A percentile compares a stretch with the other conserved stretches of the same genome.
Evolutionary conservation across 768 basidiomycete genomes (phyloP).

Genomic region (Amanita pseudoporphyria): DNA sequence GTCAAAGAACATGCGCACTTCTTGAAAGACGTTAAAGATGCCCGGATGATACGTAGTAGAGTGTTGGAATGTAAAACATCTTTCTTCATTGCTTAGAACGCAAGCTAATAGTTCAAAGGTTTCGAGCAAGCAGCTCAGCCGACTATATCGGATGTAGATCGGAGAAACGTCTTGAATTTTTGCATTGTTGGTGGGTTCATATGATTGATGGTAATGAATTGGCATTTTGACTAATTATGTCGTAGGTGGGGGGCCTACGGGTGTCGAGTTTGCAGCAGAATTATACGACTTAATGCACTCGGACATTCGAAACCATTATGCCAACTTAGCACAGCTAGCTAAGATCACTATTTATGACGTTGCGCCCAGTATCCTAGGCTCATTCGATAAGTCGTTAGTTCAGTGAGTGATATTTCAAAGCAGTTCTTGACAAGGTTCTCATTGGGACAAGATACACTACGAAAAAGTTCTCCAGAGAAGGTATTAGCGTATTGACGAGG

Average conservation of each 20-base stretch:
- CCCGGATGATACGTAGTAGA: constrained; percentile 57
- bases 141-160: constrained; percentile 61
- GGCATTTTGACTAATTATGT: not conserved
- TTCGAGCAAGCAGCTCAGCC: constrained; percentile 87
- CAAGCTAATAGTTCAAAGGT: constrained; percentile 25
- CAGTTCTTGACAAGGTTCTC: not conserved
- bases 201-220: not conserved
- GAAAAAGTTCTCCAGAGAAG: constrained; percentile 63
- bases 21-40: constrained; percentile 72
- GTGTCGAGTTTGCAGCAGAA: constrained; percentile 80
- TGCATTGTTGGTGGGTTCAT: constrained; percentile 64
- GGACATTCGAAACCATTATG: constrained; percentile 55
- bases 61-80: constrained; percentile 56
- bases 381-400: constrained; percentile 60
- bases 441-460: constrained; percentile 46
- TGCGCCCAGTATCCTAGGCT: constrained; percentile 64
- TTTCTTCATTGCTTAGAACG: not conserved
- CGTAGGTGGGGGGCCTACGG: constrained; percentile 66
- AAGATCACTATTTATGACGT: constrained; percentile 79
- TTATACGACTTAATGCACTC: constrained; percentile 66
- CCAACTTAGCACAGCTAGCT: constrained; percentile 49
- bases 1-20: constrained; percentile 79
- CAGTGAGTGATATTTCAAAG: constrained; percentile 27
- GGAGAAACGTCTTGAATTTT: constrained; percentile 71
- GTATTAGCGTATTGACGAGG: constrained; percentile 60